phyloP scores from a whole-genome alignment of 1,139 yeast genomes.

The Sugiyamaella pinicola region DNA sequence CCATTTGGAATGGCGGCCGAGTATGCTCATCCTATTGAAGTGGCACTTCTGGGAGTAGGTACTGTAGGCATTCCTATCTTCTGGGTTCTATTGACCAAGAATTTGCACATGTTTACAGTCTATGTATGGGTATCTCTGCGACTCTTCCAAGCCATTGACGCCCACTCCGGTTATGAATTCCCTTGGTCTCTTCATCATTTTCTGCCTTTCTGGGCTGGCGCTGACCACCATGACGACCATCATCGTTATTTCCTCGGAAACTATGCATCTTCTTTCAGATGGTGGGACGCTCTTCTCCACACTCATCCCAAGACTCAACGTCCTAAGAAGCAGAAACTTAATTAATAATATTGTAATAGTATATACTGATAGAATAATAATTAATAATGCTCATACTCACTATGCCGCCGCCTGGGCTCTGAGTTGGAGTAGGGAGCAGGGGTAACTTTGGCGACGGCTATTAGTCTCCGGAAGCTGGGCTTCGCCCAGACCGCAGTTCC shows the following conservation, averaged over 20 bases:
- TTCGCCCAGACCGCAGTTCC: slow-evolving; percentile 8
- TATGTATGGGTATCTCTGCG: slow-evolving; percentile 84
- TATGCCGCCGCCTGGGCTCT: no score
- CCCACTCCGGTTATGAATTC: slow-evolving; percentile 96
- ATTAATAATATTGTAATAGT: not conserved
- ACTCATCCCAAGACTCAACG: slow-evolving; percentile 48
- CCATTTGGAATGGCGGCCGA: slow-evolving; percentile 97
- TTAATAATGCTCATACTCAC: not conserved
- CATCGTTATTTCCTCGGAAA: slow-evolving; percentile 92
- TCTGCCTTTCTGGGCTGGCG: slow-evolving; percentile 97
- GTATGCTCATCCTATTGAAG: slow-evolving; percentile 94
- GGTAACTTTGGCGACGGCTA: not conserved
- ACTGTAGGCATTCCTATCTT: slow-evolving; percentile 91
- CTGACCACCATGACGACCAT: slow-evolving; percentile 96
- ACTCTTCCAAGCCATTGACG: slow-evolving; percentile 91
- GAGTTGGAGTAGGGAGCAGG: no score
- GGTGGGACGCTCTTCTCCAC: slow-evolving; percentile 84
- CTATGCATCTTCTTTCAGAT: slow-evolving; percentile 89
- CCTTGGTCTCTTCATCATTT: slow-evolving; percentile 93
- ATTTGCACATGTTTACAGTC: slow-evolving; percentile 81
- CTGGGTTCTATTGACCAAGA: slow-evolving; percentile 61
- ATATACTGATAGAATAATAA: slow-evolving; percentile 6
- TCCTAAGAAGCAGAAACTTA: slow-evolving; percentile 22
- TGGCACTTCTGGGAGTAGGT: slow-evolving; percentile 81
- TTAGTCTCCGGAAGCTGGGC: slow-evolving; percentile 7